Conservation (phyloP, 352 stramenopile species). For the Globisporangium recalcitrans region DNA sequence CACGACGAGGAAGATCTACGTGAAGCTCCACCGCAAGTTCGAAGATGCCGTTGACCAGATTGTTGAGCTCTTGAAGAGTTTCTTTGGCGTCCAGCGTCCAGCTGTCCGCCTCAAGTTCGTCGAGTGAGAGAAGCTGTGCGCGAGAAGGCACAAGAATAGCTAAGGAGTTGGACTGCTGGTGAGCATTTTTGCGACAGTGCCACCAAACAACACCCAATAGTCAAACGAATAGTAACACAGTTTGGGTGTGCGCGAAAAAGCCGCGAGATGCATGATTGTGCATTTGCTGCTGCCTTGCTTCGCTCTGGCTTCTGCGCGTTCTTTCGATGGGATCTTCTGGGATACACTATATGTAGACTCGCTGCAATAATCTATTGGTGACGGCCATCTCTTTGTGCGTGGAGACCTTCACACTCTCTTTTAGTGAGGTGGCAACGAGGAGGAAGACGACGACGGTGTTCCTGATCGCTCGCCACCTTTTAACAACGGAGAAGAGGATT, state of each 20-base stretch:
- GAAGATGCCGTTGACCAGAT: background rate
- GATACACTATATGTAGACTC: background rate
- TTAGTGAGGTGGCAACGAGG: background rate
- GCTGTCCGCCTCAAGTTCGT: no score
- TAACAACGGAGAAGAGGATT: conserved; percentile 1
- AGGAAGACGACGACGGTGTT: background rate
- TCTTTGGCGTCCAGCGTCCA: background rate
- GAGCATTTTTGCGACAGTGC: no score
- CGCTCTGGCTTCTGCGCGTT: background rate
- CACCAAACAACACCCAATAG: no score
- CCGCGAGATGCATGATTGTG: conserved; percentile 3
- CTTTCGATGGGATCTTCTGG: conserved; percentile 1
- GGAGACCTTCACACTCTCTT: background rate
- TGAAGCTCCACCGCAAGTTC: background rate
- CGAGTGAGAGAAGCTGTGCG: no score
- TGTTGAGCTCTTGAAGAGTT: background rate
- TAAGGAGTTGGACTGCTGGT: no score
- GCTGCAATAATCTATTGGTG: conserved; percentile 4
- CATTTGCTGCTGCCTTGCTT: background rate
- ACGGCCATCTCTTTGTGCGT: conserved; percentile 5
- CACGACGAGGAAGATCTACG: background rate
- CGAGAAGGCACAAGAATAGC: no score
- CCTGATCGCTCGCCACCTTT: background rate
- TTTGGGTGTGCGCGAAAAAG: background rate
- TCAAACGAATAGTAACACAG: no score